phyloP scores from a whole-genome alignment of 495 filamentous ascomycete genomes.

The Oleoguttula mirabilis region DNA sequence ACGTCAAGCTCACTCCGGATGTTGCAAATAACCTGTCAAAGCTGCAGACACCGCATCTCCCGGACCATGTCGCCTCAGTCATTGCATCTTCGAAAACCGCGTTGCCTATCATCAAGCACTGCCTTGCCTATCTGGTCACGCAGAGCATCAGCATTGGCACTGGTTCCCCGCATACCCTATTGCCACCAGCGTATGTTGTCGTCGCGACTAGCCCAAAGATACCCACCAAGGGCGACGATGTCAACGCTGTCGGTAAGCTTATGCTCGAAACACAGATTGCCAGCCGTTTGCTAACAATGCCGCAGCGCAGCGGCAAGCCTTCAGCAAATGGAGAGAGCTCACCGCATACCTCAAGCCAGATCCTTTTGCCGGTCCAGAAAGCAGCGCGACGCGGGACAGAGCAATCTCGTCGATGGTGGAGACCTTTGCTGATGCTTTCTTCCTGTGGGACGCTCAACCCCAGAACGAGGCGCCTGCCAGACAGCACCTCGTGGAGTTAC shows the following conservation, averaged over 20 bases:
- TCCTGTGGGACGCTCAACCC: background rate
- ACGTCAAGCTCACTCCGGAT: background rate
- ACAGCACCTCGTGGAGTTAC: background rate
- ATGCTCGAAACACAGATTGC: too few relatives aligned
- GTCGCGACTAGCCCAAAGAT: too few relatives aligned
- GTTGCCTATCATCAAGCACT: constrained; percentile 4
- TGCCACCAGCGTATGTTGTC: too few relatives aligned
- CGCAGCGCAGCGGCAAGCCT: background rate
- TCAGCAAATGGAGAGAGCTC: background rate
- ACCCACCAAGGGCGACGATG: too few relatives aligned
- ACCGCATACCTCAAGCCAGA: background rate
- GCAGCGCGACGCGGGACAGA: background rate
- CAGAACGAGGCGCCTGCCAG: background rate
- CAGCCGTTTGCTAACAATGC: too few relatives aligned
- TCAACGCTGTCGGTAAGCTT: too few relatives aligned
- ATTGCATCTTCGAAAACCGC: background rate
- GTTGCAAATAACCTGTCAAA: background rate
- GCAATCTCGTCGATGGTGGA: background rate
- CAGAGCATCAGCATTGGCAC: background rate
- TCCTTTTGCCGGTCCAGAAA: background rate
- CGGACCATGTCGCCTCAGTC: background rate
- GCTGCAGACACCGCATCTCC: background rate
- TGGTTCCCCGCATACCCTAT: too few relatives aligned
- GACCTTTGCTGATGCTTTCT: background rate
- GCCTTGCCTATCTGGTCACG: constrained; percentile 2